Evolutionary conservation across 257 asterid species (phyloP), one percentile per base, ranked within the genome.

Genomic region (Solanum sejunctum): DNA sequence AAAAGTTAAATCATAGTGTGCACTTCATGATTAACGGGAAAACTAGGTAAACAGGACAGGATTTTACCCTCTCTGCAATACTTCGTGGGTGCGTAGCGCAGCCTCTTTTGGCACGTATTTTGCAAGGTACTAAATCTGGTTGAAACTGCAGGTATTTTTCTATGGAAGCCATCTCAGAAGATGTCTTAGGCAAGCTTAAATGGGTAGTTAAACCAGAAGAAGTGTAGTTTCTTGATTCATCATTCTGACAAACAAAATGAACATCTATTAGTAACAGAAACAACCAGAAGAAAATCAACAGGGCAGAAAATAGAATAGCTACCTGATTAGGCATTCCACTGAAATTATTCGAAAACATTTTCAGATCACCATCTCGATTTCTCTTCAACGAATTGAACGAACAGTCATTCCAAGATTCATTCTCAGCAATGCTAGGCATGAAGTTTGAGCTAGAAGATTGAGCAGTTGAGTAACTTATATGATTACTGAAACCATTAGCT

Each of bases 81-180:
- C 99, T 96, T 88, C 98, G 90, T 0, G 99, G 98, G 85, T 96
- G 99, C 28, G 98, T 96, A 21, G 99, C 99, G 6, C 89, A 92
- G 26, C 99, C 99, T 86, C 99, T 86, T 85, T 94, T 96, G 57
- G 99, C 99, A 21, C 99, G 92, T 36, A 92, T 71, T 86, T 96
- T 97, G 87, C 99, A 94, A 18, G 97, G 97, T 36, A 91, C 87
- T 0, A 91, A 56, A 47, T 92, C 97, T 23, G 86, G 93, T 85
- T 91, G 96, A 86, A 92, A 93, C 23, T 95, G 98, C 78, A 92
- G 86, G 73, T 89, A 92, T 81, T 93, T 93, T 11, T 93, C 97
- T 1, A 86, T 73, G 3, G 89, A 91, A 28, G 92, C 93, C 88
- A 93, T 84, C 84, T 93, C 96, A 11, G 85, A 82, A 8, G 93